phyloP scores from a whole-genome alignment of 371 early-diverging fungal genomes.

The Saksenaea vasiformis region DNA sequence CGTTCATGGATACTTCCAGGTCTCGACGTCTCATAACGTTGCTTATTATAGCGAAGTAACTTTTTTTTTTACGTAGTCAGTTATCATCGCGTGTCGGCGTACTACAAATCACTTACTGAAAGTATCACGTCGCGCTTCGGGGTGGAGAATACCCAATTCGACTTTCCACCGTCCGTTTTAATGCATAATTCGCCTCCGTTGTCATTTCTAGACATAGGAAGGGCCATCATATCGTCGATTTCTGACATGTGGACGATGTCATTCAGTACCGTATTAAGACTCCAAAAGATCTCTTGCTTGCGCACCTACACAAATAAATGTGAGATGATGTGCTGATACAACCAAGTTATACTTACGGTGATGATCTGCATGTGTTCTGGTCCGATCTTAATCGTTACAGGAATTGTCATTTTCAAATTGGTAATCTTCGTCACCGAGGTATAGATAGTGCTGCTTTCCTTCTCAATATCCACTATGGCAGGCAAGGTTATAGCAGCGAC shows the following conservation, averaged over 20 bases:
- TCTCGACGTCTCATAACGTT: conserved; percentile 14
- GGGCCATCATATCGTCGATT: conserved; percentile 65
- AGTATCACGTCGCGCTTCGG: conserved; percentile 78
- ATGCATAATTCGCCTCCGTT: conserved; percentile 76
- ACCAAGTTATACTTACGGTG: conserved; percentile 31
- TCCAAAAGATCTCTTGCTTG: conserved; percentile 65
- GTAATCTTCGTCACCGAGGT: conserved; percentile 59
- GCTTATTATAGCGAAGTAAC: conserved; percentile 61
- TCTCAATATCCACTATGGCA: conserved; percentile 57
- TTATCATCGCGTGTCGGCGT: background rate
- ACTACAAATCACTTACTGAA: conserved; percentile 36
- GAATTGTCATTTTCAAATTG: conserved; percentile 56
- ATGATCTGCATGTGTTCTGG: conserved; percentile 76
- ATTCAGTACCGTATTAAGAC: conserved; percentile 69
- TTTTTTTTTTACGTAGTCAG: conserved; percentile 8
- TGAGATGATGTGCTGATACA: background rate
- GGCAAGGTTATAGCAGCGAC: conserved; percentile 9
- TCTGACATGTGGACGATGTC: conserved; percentile 84
- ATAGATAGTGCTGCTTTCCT: conserved; percentile 57
- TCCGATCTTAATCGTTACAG: conserved; percentile 77
- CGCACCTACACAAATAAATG: conserved; percentile 23
- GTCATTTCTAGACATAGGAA: conserved; percentile 29
- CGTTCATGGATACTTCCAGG: conserved; percentile 12
- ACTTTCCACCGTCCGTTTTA: conserved; percentile 55
- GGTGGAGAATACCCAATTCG: conserved; percentile 64